Evolutionary conservation across 2,329 filamentous ascomycete species (phyloP), one percentile per base, ranked within the genome.

Genomic region (Diaporthe sp.): DNA sequence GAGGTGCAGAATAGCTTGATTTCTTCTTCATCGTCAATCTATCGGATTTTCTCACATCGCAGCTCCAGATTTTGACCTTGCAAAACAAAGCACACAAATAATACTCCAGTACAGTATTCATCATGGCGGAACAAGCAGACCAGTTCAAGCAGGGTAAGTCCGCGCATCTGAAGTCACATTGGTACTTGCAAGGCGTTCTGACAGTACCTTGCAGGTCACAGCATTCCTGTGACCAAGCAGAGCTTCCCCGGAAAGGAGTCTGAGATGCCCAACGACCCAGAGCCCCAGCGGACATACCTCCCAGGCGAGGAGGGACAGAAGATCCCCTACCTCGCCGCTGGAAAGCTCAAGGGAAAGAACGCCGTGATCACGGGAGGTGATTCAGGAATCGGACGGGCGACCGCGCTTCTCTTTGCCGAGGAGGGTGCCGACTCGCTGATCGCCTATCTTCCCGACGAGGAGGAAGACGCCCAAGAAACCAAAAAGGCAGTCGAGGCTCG

Each of bases 361-460:
- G 94, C 94, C 10, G 84, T 97, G 75, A 96, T 97, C 80, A 96
- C 94, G 0, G 94, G 94, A 22, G 94, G 94, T 4, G 94, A 96
- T 83, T 93, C 90, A 9, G 94, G 94, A 2, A 96, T 97, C 78
- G 94, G 94, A 9, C 91, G 94, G 51, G 92, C 94, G 1, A 90
- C 92, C 1, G 94, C 94, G 1, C 88, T 96, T 22, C 87, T 97
- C 0, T 97, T 93, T 79, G 94, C 94, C 53, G 93, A 95, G 88
- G 95, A 97, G 83, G 95, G 94, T 8, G 94, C 94, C 19, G 91
- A 94, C 77, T 91, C 89, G 69, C 87, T 94, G 75, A 95, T 97
- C 78, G 90, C 90, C 5, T 95, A 97, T 80, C 87, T 95, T 0
- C 91, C 93, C 0, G 90, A 94, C 46, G 95, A 97, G 83, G 91